A percentile compares a stretch with the other conserved stretches of the same genome.
phyloP scores from a whole-genome alignment of 129 eudicot species.

The Flaveria brownii region DNA sequence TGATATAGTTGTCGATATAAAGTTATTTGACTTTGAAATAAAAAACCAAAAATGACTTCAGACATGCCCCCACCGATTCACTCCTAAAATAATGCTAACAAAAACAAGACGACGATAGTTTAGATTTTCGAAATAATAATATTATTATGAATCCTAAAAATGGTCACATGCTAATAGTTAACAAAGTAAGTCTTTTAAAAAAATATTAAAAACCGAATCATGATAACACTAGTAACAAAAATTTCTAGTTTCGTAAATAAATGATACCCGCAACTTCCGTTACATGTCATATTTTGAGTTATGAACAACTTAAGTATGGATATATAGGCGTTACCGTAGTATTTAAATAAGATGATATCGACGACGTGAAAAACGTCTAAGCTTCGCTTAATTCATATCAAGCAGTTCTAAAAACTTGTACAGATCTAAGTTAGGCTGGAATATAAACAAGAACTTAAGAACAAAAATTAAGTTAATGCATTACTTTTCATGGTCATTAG shows the following conservation, averaged over 20 bases:
- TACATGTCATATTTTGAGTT: too few relatives aligned
- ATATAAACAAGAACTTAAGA: conserved; percentile 32
- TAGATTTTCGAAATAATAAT: background rate
- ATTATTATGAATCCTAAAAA: background rate
- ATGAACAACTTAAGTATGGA: too few relatives aligned
- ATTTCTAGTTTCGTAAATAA: too few relatives aligned
- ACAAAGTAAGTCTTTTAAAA: background rate
- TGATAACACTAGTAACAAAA: too few relatives aligned
- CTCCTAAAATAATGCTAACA: background rate
- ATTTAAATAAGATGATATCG: too few relatives aligned
- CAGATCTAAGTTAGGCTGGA: conserved; percentile 45
- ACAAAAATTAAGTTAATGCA: conserved; percentile 20
- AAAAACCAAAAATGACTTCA: conserved; percentile 1
- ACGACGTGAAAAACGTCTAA: background rate
- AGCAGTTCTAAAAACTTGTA: conserved; percentile 26
- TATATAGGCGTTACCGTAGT: too few relatives aligned
- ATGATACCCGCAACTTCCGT: too few relatives aligned
- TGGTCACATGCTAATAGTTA: background rate
- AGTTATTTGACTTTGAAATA: background rate
- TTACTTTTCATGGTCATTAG: conserved; percentile 14
- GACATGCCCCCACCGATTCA: conserved; percentile 3
- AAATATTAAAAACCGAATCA: background rate
- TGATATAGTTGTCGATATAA: background rate
- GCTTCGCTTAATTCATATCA: conserved; percentile 22
- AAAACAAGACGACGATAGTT: background rate